These are phyloP conservation scores for Beauveria sp. DNA, from an alignment of 2,329 filamentous ascomycete genomes.

Conservation along the genomic window DNA sequence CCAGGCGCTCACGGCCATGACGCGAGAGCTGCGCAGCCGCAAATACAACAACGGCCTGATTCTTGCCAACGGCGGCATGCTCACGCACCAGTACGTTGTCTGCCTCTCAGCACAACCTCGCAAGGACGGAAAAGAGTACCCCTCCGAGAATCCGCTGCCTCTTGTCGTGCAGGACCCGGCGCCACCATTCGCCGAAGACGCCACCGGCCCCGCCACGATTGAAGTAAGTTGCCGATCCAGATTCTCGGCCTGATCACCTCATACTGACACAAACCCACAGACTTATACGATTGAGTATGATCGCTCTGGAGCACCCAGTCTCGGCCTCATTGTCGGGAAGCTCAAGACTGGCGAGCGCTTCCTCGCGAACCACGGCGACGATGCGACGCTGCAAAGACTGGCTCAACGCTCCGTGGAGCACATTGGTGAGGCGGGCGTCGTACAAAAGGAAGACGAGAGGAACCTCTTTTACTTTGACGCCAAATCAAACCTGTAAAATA, in stretches of 20 bases:
- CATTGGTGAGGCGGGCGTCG: slow-evolving; percentile 15
- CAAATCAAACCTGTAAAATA: slow-evolving; percentile 13
- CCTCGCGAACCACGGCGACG: slow-evolving; percentile 22
- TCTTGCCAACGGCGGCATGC: slow-evolving; percentile 56
- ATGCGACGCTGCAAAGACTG: slow-evolving; percentile 15
- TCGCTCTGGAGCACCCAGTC: slow-evolving; percentile 15
- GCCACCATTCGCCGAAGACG: slow-evolving; percentile 14
- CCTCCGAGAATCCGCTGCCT: slow-evolving; percentile 14
- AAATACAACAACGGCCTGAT: slow-evolving; percentile 45
- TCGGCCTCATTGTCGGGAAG: slow-evolving; percentile 19
- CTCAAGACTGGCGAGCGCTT: slow-evolving; percentile 19
- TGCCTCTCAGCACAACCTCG: slow-evolving; percentile 43
- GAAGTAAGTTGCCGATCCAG: slow-evolving; percentile 18
- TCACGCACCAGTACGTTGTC: slow-evolving; percentile 59
- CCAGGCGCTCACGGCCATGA: slow-evolving; percentile 44
- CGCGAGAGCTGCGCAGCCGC: slow-evolving; percentile 40
- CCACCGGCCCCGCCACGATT: slow-evolving; percentile 18
- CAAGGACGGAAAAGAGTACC: slow-evolving; percentile 12
- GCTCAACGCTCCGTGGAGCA: slow-evolving; percentile 15
- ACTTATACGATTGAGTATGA: slow-evolving; percentile 26
- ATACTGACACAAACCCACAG: slow-evolving; percentile 12
- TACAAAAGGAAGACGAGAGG: slow-evolving; percentile 5
- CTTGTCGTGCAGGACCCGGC: slow-evolving; percentile 1
- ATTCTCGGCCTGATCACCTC: no score
- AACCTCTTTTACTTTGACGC: slow-evolving; percentile 16